Percentiles rank a stretch among this genome's conserved stretches.
These are phyloP conservation scores for Xylariaceae sp. DNA, from an alignment of 2,329 filamentous ascomycete genomes.

Conservation along the genomic window DNA sequence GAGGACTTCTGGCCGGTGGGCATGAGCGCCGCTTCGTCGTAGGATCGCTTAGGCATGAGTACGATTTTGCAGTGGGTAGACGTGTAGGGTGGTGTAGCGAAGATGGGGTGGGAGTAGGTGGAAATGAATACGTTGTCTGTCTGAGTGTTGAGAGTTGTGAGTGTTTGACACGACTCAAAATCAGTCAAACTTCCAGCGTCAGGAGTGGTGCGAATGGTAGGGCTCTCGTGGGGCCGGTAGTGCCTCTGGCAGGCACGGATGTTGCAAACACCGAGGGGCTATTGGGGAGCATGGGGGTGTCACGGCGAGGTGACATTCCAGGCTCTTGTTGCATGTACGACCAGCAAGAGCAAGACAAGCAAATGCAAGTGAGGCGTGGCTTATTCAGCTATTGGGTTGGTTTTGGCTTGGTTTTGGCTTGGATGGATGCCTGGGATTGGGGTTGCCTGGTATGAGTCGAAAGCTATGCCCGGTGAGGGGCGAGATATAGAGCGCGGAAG, in stretches of 20 bases:
- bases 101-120: neutral
- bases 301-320: neutral
- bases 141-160: too few relatives aligned
- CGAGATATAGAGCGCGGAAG: neutral
- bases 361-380: neutral
- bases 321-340: conserved; percentile 19
- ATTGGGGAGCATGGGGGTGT: conserved; percentile 3
- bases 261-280: neutral
- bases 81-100: neutral
- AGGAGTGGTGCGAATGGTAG: neutral
- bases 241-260: neutral
- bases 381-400: conserved; percentile 3
- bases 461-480: neutral
- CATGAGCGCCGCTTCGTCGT: conserved; percentile 31
- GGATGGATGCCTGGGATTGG: neutral
- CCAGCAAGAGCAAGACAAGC: conserved; percentile 16
- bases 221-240: neutral
- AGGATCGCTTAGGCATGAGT: conserved; percentile 38
- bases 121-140: too few relatives aligned
- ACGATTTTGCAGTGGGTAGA: neutral
- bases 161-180: too few relatives aligned
- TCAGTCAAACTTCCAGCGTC: neutral
- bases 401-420: neutral
- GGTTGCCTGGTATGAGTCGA: neutral
- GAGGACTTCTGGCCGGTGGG: conserved; percentile 28